phyloP scores from a whole-genome alignment of 2,329 filamentous ascomycete species.

The Sporothrix protearum region DNA sequence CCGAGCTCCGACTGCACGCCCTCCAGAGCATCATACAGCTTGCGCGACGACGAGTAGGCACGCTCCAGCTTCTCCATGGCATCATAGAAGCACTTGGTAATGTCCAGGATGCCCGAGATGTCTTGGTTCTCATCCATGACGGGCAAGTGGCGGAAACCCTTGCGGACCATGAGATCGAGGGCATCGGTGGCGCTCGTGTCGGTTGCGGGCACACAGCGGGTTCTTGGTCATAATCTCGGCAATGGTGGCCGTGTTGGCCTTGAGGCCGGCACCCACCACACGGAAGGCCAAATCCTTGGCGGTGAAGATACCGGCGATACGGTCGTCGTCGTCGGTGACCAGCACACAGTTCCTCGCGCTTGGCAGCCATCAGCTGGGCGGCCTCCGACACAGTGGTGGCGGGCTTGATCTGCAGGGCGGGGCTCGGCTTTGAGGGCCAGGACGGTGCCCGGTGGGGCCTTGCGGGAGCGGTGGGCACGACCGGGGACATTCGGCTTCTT shows the following conservation, averaged over 20 bases:
- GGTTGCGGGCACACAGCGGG: slow-evolving; percentile 92
- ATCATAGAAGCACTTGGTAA: slow-evolving; percentile 99
- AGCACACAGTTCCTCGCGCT: slow-evolving; percentile 98
- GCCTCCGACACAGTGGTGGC: slow-evolving; percentile 90
- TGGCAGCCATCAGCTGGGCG: slow-evolving; percentile 97
- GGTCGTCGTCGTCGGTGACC: slow-evolving; percentile 95
- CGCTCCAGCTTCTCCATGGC: slow-evolving; percentile 99
- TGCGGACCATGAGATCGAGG: slow-evolving; percentile 94
- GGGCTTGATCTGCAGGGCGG: slow-evolving; percentile 96
- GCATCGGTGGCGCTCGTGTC: slow-evolving; percentile 98
- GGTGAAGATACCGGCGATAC: slow-evolving; percentile 97
- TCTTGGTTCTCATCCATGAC: slow-evolving; percentile 99
- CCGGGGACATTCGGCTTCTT: slow-evolving; percentile 78
- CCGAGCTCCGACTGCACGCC: slow-evolving; percentile 96
- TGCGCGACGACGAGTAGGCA: slow-evolving; percentile 95
- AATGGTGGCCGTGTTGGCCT: slow-evolving; percentile 86
- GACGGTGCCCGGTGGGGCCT: slow-evolving; percentile 93
- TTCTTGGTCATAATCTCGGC: slow-evolving; percentile 99
- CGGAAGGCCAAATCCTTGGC: slow-evolving; percentile 98
- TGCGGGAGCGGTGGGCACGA: slow-evolving; percentile 79
- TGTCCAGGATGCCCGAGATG: slow-evolving; percentile 95
- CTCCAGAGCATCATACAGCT: slow-evolving; percentile 94
- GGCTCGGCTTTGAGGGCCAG: slow-evolving; percentile 93
- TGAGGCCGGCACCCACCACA: slow-evolving; percentile 85
- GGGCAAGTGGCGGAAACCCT: slow-evolving; percentile 94